Base-by-base conservation (phyloP, 805 yeast genomes). In the Teunomyces atbi region DNA sequence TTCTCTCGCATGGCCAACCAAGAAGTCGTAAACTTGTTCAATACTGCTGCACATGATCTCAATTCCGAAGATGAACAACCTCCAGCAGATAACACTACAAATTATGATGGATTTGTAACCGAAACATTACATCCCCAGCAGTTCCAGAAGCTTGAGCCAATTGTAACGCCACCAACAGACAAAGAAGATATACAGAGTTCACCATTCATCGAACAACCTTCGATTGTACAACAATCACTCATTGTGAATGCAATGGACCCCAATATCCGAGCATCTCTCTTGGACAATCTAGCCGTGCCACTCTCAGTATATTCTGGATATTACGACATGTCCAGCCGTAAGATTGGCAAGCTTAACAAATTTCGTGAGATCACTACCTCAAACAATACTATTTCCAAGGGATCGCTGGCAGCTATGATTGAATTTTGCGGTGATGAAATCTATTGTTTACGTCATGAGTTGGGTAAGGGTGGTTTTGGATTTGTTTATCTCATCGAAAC, bases 401-500 rank as follows among this genome's bases (percentile, higher is more conserved):
- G 65, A 46, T 65, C 58, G 21, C 68, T 55, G 48, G 52, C 66
- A 29, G 68, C 81, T 0, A 69, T 79, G 49, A 52, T 80, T 11
- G 76, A 77, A 45, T 70, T 61, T 26, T 67, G 70, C 32, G 76
- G 71, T 5, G 71, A 68, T 21, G 76, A 71, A 33, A 64, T 75
- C 4, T 77, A 62, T 51, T 78, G 80, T 48, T 61, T 84, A 45
- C 71, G 76, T 21, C 67, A 70, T 41, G 79, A 81, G 55, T 65
- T 90, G 10, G 96, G 96, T 0, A 78, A 77, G 56, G 95, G 96
- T n/a, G 94, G 91, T 0, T 84, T 73, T 66, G 95, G 91, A 0
- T 74, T 80, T 1, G 96, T 89, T 0, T 89, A 81, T 59, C 66
- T 89, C 18, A 83, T 86, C 1, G 91, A 86, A 59, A 65, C 72